Base-by-base conservation (phyloP, 2,329 filamentous ascomycete genomes). In the Trichothecium sympodiale region DNA sequence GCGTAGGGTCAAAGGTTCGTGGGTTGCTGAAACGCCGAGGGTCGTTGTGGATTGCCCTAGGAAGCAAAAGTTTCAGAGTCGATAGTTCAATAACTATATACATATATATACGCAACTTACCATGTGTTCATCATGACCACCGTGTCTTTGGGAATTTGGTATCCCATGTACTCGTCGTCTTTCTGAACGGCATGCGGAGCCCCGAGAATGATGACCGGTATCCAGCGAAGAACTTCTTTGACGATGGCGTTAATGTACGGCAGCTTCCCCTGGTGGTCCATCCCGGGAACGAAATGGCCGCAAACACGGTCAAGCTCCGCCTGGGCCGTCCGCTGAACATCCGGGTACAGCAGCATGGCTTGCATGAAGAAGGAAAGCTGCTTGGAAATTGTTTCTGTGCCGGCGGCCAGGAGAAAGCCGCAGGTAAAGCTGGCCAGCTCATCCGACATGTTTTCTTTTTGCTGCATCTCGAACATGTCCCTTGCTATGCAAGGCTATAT, bases 11-110 rank as follows among this genome's bases (percentile, higher is more conserved):
- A 42, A 70, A 71, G 3, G 34, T 42, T 3, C 54, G 45, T 0
- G 66, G 66, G 15, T 66, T 49, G 1, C 55, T 43, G 41, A 62
- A 55, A 3, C 62, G 54, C 1, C 51, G 43, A 2, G 57, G 53
- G 40, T 75, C 67, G 46, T 60, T 62, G 42, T 69, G 54, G 18
- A 73, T 61, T 8, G 55, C 55, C 57, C 61, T 66, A 18, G 56
- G 51, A 35, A n/a, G 65, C 65, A 31, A 55, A 44, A 14, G 66
- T 49, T 13, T 67, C 41, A 8, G 49, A 54, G 1, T 60, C 52
- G 14, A 56, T 57, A 40, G 61, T 61, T 16, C 8, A 28, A n/a
- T 12, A 7, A 7, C 33, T 16, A 26, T 17, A 31, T 25, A 13
- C n/a, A n/a, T n/a, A n/a, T n/a, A 8, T 36, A 13, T 8, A 9